These are phyloP conservation scores for Calocybe cyanea DNA, from an alignment of 768 basidiomycete species.

Conservation along the genomic window DNA sequence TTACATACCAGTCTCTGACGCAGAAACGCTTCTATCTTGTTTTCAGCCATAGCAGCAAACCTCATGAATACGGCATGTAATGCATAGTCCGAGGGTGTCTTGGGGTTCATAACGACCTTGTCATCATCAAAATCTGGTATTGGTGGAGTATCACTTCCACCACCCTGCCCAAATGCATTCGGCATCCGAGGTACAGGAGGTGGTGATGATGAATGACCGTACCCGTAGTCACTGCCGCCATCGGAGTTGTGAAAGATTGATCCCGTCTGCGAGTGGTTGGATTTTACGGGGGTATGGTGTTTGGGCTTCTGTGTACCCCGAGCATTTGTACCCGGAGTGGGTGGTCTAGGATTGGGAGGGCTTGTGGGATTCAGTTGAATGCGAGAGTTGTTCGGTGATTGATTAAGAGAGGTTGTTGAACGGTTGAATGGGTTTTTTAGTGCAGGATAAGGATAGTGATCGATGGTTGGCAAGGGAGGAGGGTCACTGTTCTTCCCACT, in stretches of 20 bases:
- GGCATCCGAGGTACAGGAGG: slow-evolving; percentile 81
- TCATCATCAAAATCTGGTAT: slow-evolving; percentile 60
- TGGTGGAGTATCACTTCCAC: slow-evolving; percentile 50
- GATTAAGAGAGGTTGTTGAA: slow-evolving; percentile 72
- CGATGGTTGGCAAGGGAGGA: slow-evolving; percentile 74
- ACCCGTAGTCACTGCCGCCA: slow-evolving; percentile 64
- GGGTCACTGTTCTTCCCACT: slow-evolving; percentile 57
- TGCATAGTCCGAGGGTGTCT: slow-evolving; percentile 85
- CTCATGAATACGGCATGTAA: slow-evolving; percentile 85
- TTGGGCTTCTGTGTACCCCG: slow-evolving; percentile 38
- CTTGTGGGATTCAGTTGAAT: slow-evolving; percentile 40
- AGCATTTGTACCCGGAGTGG: slow-evolving; percentile 55
- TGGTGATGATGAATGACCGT: slow-evolving; percentile 54
- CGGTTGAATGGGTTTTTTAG: slow-evolving; percentile 82
- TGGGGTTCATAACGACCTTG: slow-evolving; percentile 64
- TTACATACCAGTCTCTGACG: slow-evolving; percentile 59
- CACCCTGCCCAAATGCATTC: slow-evolving; percentile 45
- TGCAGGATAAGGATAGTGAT: slow-evolving; percentile 64
- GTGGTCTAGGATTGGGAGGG: slow-evolving; percentile 54
- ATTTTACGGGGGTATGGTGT: slow-evolving; percentile 61
- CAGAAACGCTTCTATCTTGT: slow-evolving; percentile 74
- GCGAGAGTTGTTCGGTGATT: slow-evolving; percentile 33
- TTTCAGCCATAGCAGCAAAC: slow-evolving; percentile 76
- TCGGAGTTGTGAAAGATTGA: slow-evolving; percentile 72
- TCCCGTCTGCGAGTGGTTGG: slow-evolving; percentile 74